Percentiles rank a stretch among this genome's conserved stretches.
These are phyloP conservation scores for Sclerotinia sclerotiorum DNA, from an alignment of 2,329 filamentous ascomycete species.

Conservation along the genomic window DNA sequence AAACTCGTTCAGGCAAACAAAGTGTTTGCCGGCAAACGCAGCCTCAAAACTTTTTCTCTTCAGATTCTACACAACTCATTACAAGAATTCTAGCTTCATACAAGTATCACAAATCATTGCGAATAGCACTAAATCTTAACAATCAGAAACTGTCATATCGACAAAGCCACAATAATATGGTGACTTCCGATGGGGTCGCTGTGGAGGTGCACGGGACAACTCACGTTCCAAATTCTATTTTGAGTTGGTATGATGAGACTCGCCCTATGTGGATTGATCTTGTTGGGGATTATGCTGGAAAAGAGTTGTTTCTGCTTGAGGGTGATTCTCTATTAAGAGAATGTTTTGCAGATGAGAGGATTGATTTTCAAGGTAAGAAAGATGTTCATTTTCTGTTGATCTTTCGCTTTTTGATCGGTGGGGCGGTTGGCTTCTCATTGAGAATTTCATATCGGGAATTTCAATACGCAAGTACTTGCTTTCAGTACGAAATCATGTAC, in stretches of 20 bases:
- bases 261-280: slow-evolving; percentile 57
- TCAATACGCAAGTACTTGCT: background rate
- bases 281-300: slow-evolving; percentile 73
- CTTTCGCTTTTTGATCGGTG: background rate
- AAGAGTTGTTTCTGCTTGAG: slow-evolving; percentile 70
- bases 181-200: slow-evolving; percentile 17
- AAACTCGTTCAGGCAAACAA: slow-evolving; percentile 2
- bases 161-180: slow-evolving; percentile 19
- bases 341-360: slow-evolving; percentile 59
- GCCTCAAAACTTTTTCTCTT: slow-evolving; percentile 8
- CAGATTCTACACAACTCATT: background rate
- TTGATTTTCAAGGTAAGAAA: slow-evolving; percentile 58
- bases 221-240: slow-evolving; percentile 30
- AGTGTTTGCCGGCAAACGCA: slow-evolving; percentile 2
- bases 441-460: background rate
- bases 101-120: slow-evolving; percentile 9
- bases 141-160: slow-evolving; percentile 6
- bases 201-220: slow-evolving; percentile 20
- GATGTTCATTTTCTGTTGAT: background rate
- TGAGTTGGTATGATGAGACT: slow-evolving; percentile 45
- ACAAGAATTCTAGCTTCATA: slow-evolving; percentile 3
- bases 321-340: slow-evolving; percentile 70
- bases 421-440: background rate
- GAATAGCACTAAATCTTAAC: background rate
- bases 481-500: background rate